Evolutionary conservation across 1,139 yeast genomes (phyloP), one percentile per base, ranked within the genome.

Genomic region (Yamadazyma aaseri): DNA sequence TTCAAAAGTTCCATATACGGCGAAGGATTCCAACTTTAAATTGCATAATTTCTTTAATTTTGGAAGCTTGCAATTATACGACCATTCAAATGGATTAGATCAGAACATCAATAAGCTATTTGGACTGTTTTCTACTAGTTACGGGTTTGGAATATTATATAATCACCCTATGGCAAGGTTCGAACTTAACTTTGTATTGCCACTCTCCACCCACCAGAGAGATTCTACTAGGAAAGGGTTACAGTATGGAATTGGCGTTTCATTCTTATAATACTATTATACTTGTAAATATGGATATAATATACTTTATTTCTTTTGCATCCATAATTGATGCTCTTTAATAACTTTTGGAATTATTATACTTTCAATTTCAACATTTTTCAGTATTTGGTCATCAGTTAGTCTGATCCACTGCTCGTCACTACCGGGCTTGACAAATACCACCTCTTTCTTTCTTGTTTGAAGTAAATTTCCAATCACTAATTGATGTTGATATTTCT

Each of bases 401-500:
- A 86, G 56, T 38, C 59, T 65, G 38, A 80, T 62, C 86, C 92
- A 81, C 5, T 49, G 44, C 24, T 63, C 58, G 5, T 54, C 49
- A 1, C 49, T 51, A 12, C 72, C 69, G 4, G 73, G 74, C 3
- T 79, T 73, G 3, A 94, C 97, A 58, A 94, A 86, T 3, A 86
- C 87, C 30, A 92, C 97, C 53, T 89, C 94, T 35, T 67, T 68
- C 59, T 89, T 90, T 51, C 98, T 77, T 1, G 95, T 84, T 53
- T 90, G 96, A 43, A 94, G 66, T 48, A 94, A 64, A 55, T 94
- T 94, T 7, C 98, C 99, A 55, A 94, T 89, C 8, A 94, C 99
- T 42, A 94, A 65, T 55, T 89, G 97, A 59, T 94, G 98, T 44
- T 80, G 84, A 57, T 94, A 94, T 41, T 95, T 71, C 22, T 77